Base-by-base conservation (phyloP, 148 eudicot genomes). In the Agrostemma githago region DNA sequence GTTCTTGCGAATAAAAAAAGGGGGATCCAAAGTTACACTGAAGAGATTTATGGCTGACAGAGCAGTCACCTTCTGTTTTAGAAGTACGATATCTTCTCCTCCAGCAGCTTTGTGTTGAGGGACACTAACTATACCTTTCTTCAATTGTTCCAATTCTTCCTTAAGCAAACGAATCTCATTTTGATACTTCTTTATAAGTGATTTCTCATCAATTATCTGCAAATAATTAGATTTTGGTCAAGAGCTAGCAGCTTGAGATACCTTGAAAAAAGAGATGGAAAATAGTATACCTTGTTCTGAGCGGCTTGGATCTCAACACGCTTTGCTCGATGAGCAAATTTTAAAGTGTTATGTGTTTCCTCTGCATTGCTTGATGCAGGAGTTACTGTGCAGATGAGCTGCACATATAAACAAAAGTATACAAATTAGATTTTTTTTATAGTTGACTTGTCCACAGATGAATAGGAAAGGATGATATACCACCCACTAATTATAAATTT, bases 181-280 rank as follows among this genome's bases (percentile, higher is more conserved):
- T 88, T 95, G 99, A 83, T 95, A 95, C 82, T 95, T 95, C 86
- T 95, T 95, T 81, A 95, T 95, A 48, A 95, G 96, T 46, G 99
- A 95, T 79, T 95, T 92, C 81, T 95, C 99, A 79, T 95, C 99
- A 72, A 95, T 88, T 72, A 95, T 95, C 99, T 95, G 92, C 86
- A 83, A 17, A 72, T 38, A 6, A 43, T 62, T 16, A 16, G n/a
- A 76, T 40, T 20, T 42, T 48, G 43, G 37, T 60, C 19, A 62
- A 73, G 76, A 68, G 68, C 73, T 56, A 26, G 60, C 37, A 77
- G 80, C 17, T 71, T 78, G 76, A 10, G 54, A 11, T 61, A 70
- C 20, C 38, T 46, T 17, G 8, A 4, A 48, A 38, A 69, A 5
- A 39, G 70, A 59, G 19, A 67, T 80, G 64, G 44, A 26, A 64